Percentiles rank a stretch among this genome's conserved stretches.
Evolutionary conservation across 2,329 filamentous ascomycete species (phyloP).

Genomic region (Colletotrichum limetticola): DNA sequence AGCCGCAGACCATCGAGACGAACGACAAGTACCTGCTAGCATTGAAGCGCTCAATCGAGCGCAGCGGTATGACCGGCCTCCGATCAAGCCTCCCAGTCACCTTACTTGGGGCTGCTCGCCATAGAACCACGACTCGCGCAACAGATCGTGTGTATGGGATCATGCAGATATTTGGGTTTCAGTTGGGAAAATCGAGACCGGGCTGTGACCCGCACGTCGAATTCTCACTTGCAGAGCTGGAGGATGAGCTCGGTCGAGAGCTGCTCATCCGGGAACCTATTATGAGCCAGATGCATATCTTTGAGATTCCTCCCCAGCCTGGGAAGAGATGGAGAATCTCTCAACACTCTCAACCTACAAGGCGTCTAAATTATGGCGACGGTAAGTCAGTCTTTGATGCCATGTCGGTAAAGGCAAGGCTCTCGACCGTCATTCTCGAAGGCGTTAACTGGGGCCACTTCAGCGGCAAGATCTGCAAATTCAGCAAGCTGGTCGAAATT

Average conservation of each 20-base stretch:
- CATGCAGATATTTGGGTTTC: background rate
- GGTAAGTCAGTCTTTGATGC: background rate
- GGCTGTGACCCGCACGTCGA: background rate
- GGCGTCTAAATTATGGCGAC: background rate
- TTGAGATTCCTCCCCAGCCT: background rate
- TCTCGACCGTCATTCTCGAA: background rate
- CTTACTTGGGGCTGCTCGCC: background rate
- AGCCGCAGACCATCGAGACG: background rate
- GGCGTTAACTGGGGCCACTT: background rate
- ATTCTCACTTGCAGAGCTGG: background rate
- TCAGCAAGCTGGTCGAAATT: background rate
- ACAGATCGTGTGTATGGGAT: background rate
- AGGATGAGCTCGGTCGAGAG: background rate
- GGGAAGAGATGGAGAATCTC: background rate
- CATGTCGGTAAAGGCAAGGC: background rate
- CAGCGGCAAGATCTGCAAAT: background rate
- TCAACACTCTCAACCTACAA: background rate
- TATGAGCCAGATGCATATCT: background rate
- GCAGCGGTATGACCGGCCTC: background rate
- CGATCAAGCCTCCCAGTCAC: background rate
- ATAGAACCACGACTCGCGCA: background rate
- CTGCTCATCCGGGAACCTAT: background rate
- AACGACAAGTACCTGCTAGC: background rate
- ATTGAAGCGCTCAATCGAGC: background rate
- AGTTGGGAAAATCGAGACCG: background rate